phyloP scores from a whole-genome alignment of 805 yeast species.

The Candida arabinofermentans region DNA sequence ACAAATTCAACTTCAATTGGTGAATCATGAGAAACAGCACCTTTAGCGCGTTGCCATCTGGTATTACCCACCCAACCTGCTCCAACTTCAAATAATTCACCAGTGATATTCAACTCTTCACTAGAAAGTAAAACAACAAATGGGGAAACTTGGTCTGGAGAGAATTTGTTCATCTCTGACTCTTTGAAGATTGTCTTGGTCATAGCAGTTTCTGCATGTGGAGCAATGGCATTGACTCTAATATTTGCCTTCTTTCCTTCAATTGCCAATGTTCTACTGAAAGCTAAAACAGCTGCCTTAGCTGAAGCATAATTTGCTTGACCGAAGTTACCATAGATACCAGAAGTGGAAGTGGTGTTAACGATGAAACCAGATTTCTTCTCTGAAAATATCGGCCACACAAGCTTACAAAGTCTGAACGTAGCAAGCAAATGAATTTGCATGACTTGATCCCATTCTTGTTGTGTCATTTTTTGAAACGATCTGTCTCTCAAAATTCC shows the following conservation, averaged over 20 bases:
- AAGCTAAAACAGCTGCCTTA: constrained; percentile 81
- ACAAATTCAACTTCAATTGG: constrained; percentile 64
- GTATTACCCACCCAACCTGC: constrained; percentile 96
- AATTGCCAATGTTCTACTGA: constrained; percentile 80
- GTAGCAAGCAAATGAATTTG: constrained; percentile 83
- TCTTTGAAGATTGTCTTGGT: constrained; percentile 81
- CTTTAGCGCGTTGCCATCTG: constrained; percentile 91
- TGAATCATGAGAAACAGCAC: constrained; percentile 60
- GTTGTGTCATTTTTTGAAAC: constrained; percentile 76
- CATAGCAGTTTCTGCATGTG: constrained; percentile 98
- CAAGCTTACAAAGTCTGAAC: constrained; percentile 75
- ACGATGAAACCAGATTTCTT: constrained; percentile 79
- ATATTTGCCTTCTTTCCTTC: constrained; percentile 84
- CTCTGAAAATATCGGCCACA: constrained; percentile 84
- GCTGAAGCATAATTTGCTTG: constrained; percentile 96
- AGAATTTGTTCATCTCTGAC: constrained; percentile 76
- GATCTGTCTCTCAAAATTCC: constrained; percentile 91
- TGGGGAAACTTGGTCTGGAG: constrained; percentile 89
- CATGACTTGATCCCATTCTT: constrained; percentile 77
- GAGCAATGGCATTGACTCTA: constrained; percentile 81
- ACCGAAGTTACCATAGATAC: constrained; percentile 96
- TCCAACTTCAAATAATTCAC: constrained; percentile 87
- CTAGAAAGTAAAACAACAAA: constrained; percentile 75
- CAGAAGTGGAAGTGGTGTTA: constrained; percentile 92
- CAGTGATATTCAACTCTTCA: constrained; percentile 64